Evolutionary conservation across 2,329 filamentous ascomycete genomes (phyloP), one percentile per base, ranked within the genome.

Genomic region (Sordariomycetes sp.): DNA sequence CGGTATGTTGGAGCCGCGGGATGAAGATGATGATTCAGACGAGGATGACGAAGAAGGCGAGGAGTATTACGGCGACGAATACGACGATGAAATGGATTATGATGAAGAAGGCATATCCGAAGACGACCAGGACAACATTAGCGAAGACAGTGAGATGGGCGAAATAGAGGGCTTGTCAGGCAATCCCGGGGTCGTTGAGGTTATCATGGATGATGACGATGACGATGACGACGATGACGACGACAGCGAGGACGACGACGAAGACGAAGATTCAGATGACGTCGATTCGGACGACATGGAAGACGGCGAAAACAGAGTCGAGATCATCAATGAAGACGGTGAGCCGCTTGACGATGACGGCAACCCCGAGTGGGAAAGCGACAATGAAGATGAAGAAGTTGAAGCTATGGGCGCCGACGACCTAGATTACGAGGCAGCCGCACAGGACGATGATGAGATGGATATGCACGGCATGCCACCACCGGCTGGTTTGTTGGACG

Each of bases 1-100:
- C 16, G 90, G 92, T 32, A 93, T 96, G 79, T 79, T 95, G 34
- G 92, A 96, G 54, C 81, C 84, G 43, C 76, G 80, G 32, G 82
- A 87, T 39, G 82, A 87, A 40, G 86, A 90, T 32, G 86, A 84
- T 21, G 83, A 86, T 21, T 79, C 79, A 12, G 81, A 80, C 39
- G 77, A 84, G 38, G 79, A 68, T 11, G 53, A 61, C 40, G 70
- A 76, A 40, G 86, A 87, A 30, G 83, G 88, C 36, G 85, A 90
- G 46, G 86, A 92, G 47, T 92, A 94, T 84, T 94, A 94, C 46
- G 84, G 87, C 33, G 87, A 92, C 39, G 86, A 88, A 35, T 85
- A 86, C 39, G 90, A 86, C 46, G 86, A 94, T 24, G 90, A 94
- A 44, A 92, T 95, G 78, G 86, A 93, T 35, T 94, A 93, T 47